A percentile compares a stretch with the other conserved stretches of the same genome.
phyloP scores from a whole-genome alignment of 352 stramenopile species.

The Phytophthora kernoviae region DNA sequence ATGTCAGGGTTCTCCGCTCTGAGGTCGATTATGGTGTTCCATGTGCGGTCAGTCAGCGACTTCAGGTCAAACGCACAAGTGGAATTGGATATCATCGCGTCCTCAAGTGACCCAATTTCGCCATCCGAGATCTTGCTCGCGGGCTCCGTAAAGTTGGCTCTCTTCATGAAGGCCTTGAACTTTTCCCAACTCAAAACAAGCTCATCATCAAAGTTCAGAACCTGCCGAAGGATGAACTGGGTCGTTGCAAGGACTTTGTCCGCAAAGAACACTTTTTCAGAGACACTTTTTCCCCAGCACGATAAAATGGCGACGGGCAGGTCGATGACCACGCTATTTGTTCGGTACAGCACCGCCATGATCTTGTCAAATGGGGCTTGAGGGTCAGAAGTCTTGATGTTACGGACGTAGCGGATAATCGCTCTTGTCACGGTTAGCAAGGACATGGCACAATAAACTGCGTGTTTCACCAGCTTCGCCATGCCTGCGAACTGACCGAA shows the following conservation, averaged over 20 bases:
- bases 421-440: conserved; percentile 17
- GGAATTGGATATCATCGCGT: conserved; percentile 36
- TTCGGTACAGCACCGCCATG: conserved; percentile 15
- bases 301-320: conserved; percentile 18
- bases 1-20: conserved; percentile 36
- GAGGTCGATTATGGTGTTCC: conserved; percentile 43
- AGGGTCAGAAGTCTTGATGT: conserved; percentile 18
- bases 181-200: conserved; percentile 22
- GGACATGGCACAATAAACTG: conserved; percentile 14
- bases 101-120: conserved; percentile 38
- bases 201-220: conserved; percentile 20
- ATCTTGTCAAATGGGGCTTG: conserved; percentile 14
- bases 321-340: conserved; percentile 17
- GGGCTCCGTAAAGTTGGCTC: conserved; percentile 27
- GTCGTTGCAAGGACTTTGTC: conserved; percentile 19
- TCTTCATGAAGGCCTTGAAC: conserved; percentile 27
- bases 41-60: conserved; percentile 47
- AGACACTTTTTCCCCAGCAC: conserved; percentile 13
- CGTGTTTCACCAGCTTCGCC: conserved; percentile 7
- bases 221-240: conserved; percentile 24
- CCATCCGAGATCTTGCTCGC: conserved; percentile 12
- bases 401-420: conserved; percentile 19
- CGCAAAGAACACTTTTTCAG: conserved; percentile 4
- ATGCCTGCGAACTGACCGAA: conserved; percentile 39
- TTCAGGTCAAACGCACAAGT: conserved; percentile 51